Evolutionary conservation across 129 eudicot genomes (phyloP), one percentile per base, ranked within the genome.

Genomic region (Logfia minima): DNA sequence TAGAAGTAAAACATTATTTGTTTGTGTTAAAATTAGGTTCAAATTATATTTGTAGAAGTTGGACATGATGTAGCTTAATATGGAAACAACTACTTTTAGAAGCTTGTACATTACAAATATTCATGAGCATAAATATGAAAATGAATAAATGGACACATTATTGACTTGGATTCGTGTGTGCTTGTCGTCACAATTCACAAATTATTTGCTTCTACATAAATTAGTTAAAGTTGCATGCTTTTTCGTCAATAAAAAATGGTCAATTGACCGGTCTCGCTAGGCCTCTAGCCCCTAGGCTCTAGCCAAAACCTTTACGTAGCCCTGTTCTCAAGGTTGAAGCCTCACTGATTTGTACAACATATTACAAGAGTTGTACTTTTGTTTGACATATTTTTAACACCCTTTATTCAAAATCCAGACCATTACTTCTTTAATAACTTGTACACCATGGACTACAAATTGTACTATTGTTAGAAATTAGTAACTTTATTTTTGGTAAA

Each of bases 281-380:
- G 13, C 48, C 48, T 32, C 35, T 32, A 32, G 35, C 35, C 7
- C 1, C 45, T 41, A 8, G 3, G 9, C 2, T 45, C 53, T 45
- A 45, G 53, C 53, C 75, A 77, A 59, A 69, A 34, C 58, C 74
- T 68, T 58, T 24, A 53, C 51, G 23, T 69, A 79, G 61, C 43
- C 43, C 65, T 11, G 6, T 68, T 55, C 14, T 68, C 68, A 71
- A 48, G 37, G 71, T 61, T 41, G 21, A 79, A 19, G 58, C 43
- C 32, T 63, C 43, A 17, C 65, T 48, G 67, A 61, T 55, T 71
- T 79, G 67, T 79, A 63, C 43, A 71, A 31, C 6, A 71, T 71
- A 37, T 19, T 41, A 17, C 32, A 26, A 58, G 22, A 45, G 69
- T 37, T 62, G 28, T 62, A 62, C 18, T 0, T 14, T 13, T 4